These are phyloP conservation scores for Stephanodiscus triporus DNA, from an alignment of 108 stramenopile species.

Conservation along the genomic window DNA sequence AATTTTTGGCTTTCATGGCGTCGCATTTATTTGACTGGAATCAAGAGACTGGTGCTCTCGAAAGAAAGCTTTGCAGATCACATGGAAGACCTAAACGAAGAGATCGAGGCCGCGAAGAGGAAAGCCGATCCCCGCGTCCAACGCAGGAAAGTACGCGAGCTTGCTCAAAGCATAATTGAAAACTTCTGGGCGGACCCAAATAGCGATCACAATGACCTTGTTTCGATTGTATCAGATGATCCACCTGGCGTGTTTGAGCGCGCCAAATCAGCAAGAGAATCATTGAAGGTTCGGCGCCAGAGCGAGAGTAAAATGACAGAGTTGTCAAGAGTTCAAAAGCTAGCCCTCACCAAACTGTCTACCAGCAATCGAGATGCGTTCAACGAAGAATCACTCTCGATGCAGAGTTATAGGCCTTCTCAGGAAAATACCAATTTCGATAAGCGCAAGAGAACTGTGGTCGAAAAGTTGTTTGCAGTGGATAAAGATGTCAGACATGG, in stretches of 20 bases:
- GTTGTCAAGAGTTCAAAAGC: slow-evolving; percentile 41
- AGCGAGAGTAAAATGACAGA: slow-evolving; percentile 28
- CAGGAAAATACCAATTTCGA: slow-evolving; percentile 63
- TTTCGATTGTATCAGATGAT: slow-evolving; percentile 59
- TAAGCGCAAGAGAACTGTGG: slow-evolving; percentile 61
- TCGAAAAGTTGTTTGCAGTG: slow-evolving; percentile 82
- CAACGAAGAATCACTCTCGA: slow-evolving; percentile 78
- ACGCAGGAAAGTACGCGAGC: slow-evolving; percentile 64
- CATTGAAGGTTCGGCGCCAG: slow-evolving; percentile 49
- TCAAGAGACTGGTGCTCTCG: slow-evolving; percentile 34
- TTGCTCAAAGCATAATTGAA: slow-evolving; percentile 66
- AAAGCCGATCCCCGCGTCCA: slow-evolving; percentile 44
- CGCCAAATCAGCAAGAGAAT: slow-evolving; percentile 59
- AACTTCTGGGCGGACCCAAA: slow-evolving; percentile 49
- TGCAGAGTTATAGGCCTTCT: slow-evolving; percentile 68
- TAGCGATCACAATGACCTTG: slow-evolving; percentile 25
- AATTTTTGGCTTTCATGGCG: slow-evolving; percentile 33
- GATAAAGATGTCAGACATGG: slow-evolving; percentile 83
- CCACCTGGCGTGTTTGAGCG: slow-evolving; percentile 74
- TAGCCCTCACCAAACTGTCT: slow-evolving; percentile 59
- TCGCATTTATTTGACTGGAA: slow-evolving; percentile 27
- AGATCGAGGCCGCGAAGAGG: slow-evolving; percentile 23
- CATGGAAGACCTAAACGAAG: slow-evolving; percentile 32
- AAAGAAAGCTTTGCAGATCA: slow-evolving; percentile 19
- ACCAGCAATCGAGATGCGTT: slow-evolving; percentile 50